Evolutionary conservation across 2,329 filamentous ascomycete species (phyloP), one percentile per base, ranked within the genome.

Genomic region (Sporothrix luriei): DNA sequence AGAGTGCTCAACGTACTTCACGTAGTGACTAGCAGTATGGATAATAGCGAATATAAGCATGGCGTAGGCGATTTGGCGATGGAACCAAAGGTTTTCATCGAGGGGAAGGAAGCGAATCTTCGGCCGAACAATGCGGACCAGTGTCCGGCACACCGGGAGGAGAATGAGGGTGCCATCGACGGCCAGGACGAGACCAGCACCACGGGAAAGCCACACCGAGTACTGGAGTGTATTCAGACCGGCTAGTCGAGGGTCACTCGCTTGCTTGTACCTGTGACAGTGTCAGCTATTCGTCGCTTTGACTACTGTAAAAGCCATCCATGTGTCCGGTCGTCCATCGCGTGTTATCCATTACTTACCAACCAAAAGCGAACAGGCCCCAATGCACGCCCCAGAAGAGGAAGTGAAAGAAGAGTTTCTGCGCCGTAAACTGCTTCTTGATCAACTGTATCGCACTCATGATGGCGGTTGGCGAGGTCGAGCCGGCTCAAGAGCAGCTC

Each of bases 51-150:
- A 99, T 69, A 97, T 77, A 3, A 98, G 84, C 82, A 98, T 83
- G 0, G 93, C 84, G 78, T 99, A 99, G 21, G 95, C 94, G 55
- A 97, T 87, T 79, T 99, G 95, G 73, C 94, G 87, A 82, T 99
- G 95, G 80, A 99, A 96, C 93, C 93, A 99, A 74, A 94, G 86
- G 71, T 93, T 96, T 82, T 99, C 95, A 76, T 99, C 95, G n/a
- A 99, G 85, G 5, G 95, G 95, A 14, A 98, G 78, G 83, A 91
- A 97, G 79, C 88, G 87, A 73, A 97, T 81, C 83, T 96, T 97
- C 33, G 95, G 95, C 73, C 95, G 88, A 69, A 98, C 79, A 77
- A 88, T 91, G 78, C 92, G 88, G 77, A 99, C 86, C 43, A 98
- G 82, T 71, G 94, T 98, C 74, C 95, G 87, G 83, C 94, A 99